These are phyloP conservation scores for Eucalyptus marginata DNA, from an alignment of 345 rosid genomes.

Conservation along the genomic window DNA sequence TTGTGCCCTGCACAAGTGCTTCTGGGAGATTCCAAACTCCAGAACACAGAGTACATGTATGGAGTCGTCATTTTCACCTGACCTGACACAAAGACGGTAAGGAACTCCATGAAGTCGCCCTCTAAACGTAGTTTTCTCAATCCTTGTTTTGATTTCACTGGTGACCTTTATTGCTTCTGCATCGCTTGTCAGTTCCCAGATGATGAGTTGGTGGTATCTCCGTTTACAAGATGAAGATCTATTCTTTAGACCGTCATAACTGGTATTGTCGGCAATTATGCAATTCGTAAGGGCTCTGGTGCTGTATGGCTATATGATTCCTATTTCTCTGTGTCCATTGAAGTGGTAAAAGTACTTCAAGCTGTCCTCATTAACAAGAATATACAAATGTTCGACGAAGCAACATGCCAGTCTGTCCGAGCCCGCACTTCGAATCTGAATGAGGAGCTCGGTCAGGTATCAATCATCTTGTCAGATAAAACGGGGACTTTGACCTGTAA, in stretches of 20 bases:
- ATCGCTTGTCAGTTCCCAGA: constrained; percentile 15
- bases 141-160: constrained; percentile 43
- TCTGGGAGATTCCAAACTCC: constrained; percentile 66
- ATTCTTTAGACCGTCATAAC: constrained; percentile 30
- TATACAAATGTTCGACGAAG: constrained; percentile 43
- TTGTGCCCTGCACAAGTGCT: constrained; percentile 45
- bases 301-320: constrained; percentile 71
- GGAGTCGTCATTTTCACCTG: constrained; percentile 64
- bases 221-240: constrained; percentile 11
- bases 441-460: constrained; percentile 76
- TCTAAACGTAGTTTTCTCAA: too few species aligned
- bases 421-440: constrained; percentile 71
- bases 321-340: constrained; percentile 82
- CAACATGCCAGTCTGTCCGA: constrained; percentile 31
- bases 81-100: constrained; percentile 47
- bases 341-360: constrained; percentile 59
- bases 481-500: constrained; percentile 82
- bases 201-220: constrained; percentile 64
- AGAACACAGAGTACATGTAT: constrained; percentile 48
- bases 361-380: constrained; percentile 60
- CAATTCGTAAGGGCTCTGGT: constrained; percentile 53
- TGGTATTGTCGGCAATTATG: constrained; percentile 19
- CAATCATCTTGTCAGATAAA: constrained; percentile 63
- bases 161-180: constrained; percentile 39
- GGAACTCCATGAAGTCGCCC: too few species aligned